Percentiles rank a stretch among this genome's conserved stretches.
Conservation (phyloP, 495 filamentous ascomycete species). For the Peziza echinospora region DNA sequence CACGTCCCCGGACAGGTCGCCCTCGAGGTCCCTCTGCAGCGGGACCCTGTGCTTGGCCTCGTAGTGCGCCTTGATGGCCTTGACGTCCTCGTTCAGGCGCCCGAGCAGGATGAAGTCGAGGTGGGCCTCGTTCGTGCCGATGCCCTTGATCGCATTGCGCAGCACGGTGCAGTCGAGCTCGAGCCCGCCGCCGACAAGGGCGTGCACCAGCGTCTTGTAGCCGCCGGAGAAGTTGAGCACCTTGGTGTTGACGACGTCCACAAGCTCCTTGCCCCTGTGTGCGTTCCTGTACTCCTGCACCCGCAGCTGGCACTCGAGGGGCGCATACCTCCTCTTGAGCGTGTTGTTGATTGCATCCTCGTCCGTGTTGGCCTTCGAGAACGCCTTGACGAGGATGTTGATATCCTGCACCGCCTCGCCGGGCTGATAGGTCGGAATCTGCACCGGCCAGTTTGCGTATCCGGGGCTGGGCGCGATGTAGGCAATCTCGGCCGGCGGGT, state of each 20-base stretch:
- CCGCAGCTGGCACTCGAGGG: too few species aligned
- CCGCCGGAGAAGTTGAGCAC: neutral
- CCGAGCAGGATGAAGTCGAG: neutral
- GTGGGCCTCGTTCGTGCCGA: neutral
- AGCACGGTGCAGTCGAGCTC: neutral
- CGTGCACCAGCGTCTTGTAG: neutral
- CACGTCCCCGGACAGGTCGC: neutral
- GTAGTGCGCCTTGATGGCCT: neutral
- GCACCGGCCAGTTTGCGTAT: too few species aligned
- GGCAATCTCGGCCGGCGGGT: too few species aligned
- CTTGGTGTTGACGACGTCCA: neutral
- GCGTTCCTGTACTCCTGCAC: too few species aligned
- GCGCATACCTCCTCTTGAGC: neutral
- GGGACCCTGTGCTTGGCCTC: neutral
- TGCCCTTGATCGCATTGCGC: neutral
- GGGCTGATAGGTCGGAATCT: too few species aligned
- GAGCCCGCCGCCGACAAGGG: neutral
- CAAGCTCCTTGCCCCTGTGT: too few species aligned
- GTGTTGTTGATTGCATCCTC: neutral
- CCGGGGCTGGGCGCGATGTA: too few species aligned
- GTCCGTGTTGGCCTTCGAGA: neutral
- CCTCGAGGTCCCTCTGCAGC: neutral
- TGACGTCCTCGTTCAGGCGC: neutral
- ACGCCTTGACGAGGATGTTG: neutral
- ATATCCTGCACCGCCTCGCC: too few species aligned